phyloP scores from a whole-genome alignment of 1,284 basidiomycete genomes.

The Mycosarcoma maydis region DNA sequence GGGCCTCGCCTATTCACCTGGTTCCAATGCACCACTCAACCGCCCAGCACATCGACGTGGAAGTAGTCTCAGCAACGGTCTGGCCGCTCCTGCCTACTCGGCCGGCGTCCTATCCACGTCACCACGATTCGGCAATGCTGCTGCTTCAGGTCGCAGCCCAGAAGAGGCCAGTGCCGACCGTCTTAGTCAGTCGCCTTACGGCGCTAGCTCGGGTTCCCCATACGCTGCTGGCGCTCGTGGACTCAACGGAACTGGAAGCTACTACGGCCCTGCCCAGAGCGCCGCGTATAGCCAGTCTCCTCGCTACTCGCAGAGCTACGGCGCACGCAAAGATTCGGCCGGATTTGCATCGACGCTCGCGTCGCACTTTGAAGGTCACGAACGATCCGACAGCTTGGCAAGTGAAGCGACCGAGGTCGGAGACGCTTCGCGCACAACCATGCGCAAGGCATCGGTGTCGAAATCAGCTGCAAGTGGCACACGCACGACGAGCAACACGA shows the following conservation, averaged over 20 bases:
- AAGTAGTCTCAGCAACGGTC: constrained; percentile 51
- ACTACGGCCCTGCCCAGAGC: constrained; percentile 36
- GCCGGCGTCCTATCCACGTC: constrained; percentile 47
- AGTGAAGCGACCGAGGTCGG: constrained; percentile 46
- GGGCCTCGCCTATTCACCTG: constrained; percentile 54
- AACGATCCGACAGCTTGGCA: constrained; percentile 51
- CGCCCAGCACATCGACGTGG: constrained; percentile 42
- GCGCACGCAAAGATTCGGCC: constrained; percentile 34
- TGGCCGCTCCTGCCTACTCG: constrained; percentile 36
- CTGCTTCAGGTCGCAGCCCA: constrained; percentile 12
- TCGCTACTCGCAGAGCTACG: constrained; percentile 36
- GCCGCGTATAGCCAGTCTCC: constrained; percentile 43
- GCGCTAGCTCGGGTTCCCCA: constrained; percentile 32
- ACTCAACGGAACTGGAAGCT: constrained; percentile 27
- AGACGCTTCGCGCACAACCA: constrained; percentile 12
- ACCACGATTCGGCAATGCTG: constrained; percentile 34
- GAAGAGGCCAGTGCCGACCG: constrained; percentile 24
- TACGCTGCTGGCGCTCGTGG: constrained; percentile 28
- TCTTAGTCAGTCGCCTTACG: constrained; percentile 40
- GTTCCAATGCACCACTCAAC: constrained; percentile 48
- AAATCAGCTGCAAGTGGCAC: constrained; percentile 12
- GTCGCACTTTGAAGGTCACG: constrained; percentile 45
- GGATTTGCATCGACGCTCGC: constrained; percentile 37
- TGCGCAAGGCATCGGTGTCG: constrained; percentile 18
- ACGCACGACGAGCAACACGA: constrained; percentile 40